Percentiles rank a stretch among this genome's conserved stretches.
phyloP scores from a whole-genome alignment of 768 basidiomycete genomes.

The Clathrus columnatus region DNA sequence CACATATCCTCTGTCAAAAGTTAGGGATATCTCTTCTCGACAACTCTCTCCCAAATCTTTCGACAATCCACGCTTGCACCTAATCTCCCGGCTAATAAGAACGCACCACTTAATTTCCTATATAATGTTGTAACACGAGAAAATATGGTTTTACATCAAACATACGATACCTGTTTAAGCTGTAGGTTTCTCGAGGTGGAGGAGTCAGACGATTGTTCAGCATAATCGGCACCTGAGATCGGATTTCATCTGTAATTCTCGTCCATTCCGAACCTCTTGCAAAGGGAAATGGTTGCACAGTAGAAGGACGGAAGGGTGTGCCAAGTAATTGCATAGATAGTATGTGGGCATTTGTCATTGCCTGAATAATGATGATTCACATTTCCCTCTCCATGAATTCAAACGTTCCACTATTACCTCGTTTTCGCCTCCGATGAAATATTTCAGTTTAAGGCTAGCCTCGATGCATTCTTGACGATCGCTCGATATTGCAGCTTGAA shows the following conservation, averaged over 20 bases:
- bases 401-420: slow-evolving; percentile 40
- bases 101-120: slow-evolving; percentile 77
- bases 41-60: slow-evolving; percentile 65
- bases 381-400: not conserved
- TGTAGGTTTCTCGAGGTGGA: slow-evolving; percentile 91
- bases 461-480: slow-evolving; percentile 59
- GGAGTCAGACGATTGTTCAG: slow-evolving; percentile 80
- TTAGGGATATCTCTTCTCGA: too few species aligned
- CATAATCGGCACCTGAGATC: slow-evolving; percentile 83
- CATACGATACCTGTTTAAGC: slow-evolving; percentile 62
- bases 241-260: slow-evolving; percentile 66
- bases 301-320: slow-evolving; percentile 64
- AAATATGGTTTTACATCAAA: not conserved
- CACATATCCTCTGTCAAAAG: too few species aligned
- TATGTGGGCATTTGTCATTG: slow-evolving; percentile 83
- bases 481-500: slow-evolving; percentile 66
- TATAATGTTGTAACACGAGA: not conserved
- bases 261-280: slow-evolving; percentile 56
- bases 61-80: slow-evolving; percentile 66
- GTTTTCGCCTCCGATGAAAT: slow-evolving; percentile 83
- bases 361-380: slow-evolving; percentile 30
- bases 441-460: slow-evolving; percentile 77
- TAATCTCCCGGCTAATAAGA: slow-evolving; percentile 69
- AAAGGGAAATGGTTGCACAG: slow-evolving; percentile 72
- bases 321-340: slow-evolving; percentile 78